Percentiles rank a stretch among this genome's conserved stretches.
Evolutionary conservation across 371 early-diverging fungal species (phyloP).

Genomic region (Choanephora cucurbitarum): DNA sequence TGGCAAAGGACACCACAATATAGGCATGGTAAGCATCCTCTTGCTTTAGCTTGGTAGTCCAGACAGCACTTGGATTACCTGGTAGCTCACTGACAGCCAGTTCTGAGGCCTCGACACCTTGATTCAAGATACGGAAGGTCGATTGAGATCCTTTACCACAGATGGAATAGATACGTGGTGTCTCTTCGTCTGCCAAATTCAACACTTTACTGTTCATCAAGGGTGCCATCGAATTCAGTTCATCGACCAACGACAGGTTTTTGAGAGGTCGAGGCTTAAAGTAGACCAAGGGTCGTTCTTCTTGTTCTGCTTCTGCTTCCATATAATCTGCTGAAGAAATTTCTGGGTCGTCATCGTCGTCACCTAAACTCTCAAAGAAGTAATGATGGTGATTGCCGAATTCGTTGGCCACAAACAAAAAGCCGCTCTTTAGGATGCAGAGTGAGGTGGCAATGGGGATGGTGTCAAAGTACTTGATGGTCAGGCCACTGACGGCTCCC

Average conservation of each 20-base stretch:
- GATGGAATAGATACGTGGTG: conserved; percentile 90
- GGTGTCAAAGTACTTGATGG: conserved; percentile 94
- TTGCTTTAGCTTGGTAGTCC: conserved; percentile 82
- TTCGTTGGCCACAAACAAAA: conserved; percentile 89
- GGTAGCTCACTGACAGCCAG: conserved; percentile 92
- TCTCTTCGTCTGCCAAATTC: conserved; percentile 89
- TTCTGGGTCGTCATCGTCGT: conserved; percentile 83
- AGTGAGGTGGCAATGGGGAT: conserved; percentile 82
- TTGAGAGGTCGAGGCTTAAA: conserved; percentile 82
- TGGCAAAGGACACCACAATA: conserved; percentile 92
- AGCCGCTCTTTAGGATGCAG: conserved; percentile 90
- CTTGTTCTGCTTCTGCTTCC: conserved; percentile 55
- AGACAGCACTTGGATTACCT: conserved; percentile 92
- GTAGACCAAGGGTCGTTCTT: conserved; percentile 58
- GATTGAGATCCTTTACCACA: conserved; percentile 86
- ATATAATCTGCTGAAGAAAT: conserved; percentile 71
- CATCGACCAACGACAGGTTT: conserved; percentile 87
- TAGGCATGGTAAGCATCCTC: conserved; percentile 78
- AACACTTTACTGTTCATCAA: conserved; percentile 75
- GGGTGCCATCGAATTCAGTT: conserved; percentile 83
- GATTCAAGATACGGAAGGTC: conserved; percentile 85
- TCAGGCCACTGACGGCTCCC: conserved; percentile 66
- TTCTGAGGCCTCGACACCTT: conserved; percentile 91
- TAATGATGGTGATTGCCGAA: conserved; percentile 91
- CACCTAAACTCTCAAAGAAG: conserved; percentile 92